Evolutionary conservation across 2,329 filamentous ascomycete genomes (phyloP), one percentile per base, ranked within the genome.

Genomic region (Ophiostoma tasmaniense): DNA sequence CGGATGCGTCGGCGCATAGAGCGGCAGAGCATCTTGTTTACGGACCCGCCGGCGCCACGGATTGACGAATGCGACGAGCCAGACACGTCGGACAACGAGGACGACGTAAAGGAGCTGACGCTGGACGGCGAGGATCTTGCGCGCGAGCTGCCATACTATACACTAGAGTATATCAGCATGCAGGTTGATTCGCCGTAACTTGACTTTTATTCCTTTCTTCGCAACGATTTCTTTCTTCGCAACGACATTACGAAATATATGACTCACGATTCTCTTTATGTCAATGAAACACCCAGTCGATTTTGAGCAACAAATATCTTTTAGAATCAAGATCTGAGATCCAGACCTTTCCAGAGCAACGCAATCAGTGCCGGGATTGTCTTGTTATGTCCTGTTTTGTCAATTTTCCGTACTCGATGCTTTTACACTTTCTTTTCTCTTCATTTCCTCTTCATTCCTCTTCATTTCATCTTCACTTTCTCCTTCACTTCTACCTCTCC

Each of bases 1-100:
- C 80, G 82, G 35, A 76, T 84, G 70, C 79, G 80, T 67, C 80
- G 83, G 71, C 79, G 81, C 52, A 74, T 82, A n/a, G 76, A 80
- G 64, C 80, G 83, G 45, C 80, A 80, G 55, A 81, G 81, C 70
- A 73, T 83, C n/a, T 78, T 81, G 33, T 83, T 84, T 71, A 78
- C 81, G 25, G 83, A 85, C 70, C 82, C 82, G 39, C 81, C 81
- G 13, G 79, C 79, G 66, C 81, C 81, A 13, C 79, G 81, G 50
- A 85, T 85, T 69, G 82, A 84, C 50, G 83, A 85, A 75, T 77
- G 83, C 1, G 83, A 85, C 20, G 83, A 85, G 74, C 83, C 83
- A 13, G 79, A 81, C 69, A 83, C 81, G 30, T 80, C 79, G 70
- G 81, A 82, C 66, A 67, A 70, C 14, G 71, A 72, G 10, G 67